A percentile compares a stretch with the other conserved stretches of the same genome.
Evolutionary conservation across 2,329 filamentous ascomycete genomes (phyloP).

Genomic region (Cercospora citrullina): DNA sequence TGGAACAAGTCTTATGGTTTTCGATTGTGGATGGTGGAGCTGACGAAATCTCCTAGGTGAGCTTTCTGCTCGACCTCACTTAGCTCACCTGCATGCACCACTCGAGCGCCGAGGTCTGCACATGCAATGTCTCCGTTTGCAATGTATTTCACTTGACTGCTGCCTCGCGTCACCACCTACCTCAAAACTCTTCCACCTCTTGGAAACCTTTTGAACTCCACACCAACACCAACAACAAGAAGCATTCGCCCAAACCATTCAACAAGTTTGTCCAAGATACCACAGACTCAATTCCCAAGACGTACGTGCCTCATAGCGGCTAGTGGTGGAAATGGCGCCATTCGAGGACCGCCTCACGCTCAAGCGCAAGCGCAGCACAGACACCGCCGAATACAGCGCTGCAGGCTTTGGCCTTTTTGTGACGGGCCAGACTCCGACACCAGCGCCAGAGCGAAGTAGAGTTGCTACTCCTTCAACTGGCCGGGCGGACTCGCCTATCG

Average conservation of each 20-base stretch:
- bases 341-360: neutral
- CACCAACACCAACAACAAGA: neutral
- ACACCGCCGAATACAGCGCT: neutral
- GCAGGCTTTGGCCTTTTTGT: neutral
- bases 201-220: neutral
- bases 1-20: neutral
- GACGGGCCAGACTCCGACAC: constrained; percentile 12
- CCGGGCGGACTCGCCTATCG: neutral
- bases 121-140: neutral
- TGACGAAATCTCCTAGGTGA: neutral
- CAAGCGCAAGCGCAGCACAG: constrained; percentile 8
- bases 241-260: neutral
- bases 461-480: neutral
- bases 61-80: neutral
- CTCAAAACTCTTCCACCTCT: neutral
- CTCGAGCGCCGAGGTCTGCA: neutral
- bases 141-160: neutral
- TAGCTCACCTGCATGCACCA: neutral
- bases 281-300: neutral
- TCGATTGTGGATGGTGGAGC: neutral
- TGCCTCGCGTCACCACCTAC: neutral
- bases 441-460: neutral
- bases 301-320: neutral
- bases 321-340: neutral
- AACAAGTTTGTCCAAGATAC: neutral